These are phyloP conservation scores for Globisporangium yorkense DNA, from an alignment of 352 stramenopile species.

Conservation along the genomic window DNA sequence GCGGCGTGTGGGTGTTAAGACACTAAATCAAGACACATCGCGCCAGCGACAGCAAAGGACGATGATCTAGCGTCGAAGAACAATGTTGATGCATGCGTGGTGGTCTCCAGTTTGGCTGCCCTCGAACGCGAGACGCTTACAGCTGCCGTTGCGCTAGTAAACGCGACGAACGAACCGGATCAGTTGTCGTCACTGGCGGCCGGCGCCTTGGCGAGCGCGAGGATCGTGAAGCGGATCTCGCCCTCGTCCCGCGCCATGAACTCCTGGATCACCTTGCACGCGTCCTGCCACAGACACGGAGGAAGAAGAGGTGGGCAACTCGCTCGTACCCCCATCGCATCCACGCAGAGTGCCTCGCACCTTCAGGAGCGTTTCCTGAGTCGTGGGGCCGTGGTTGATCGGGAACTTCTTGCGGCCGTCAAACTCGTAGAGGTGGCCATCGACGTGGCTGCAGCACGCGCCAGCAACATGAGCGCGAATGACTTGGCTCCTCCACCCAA, in stretches of 20 bases:
- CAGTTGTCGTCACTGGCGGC: conserved; percentile 17
- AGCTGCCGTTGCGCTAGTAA: not conserved
- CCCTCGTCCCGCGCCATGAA: conserved; percentile 94
- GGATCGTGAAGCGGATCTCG: conserved; percentile 94
- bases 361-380: conserved; percentile 77
- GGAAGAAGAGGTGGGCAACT: not conserved
- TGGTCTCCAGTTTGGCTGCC: no score
- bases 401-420: conserved; percentile 94
- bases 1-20: not conserved
- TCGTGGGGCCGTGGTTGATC: conserved; percentile 91
- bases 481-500: not conserved
- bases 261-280: conserved; percentile 85
- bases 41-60: not conserved
- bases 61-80: no score
- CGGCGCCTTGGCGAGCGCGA: conserved; percentile 82
- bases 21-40: not conserved
- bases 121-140: not conserved
- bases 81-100: no score
- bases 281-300: conserved; percentile 41
- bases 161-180: not conserved
- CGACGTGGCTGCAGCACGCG: conserved; percentile 50
- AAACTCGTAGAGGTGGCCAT: conserved; percentile 93
- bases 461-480: not conserved
- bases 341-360: conserved; percentile 15
- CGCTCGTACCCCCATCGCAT: not conserved